Base-by-base conservation (phyloP, 2,329 filamentous ascomycete genomes). In the Fusarium nematophilum region DNA sequence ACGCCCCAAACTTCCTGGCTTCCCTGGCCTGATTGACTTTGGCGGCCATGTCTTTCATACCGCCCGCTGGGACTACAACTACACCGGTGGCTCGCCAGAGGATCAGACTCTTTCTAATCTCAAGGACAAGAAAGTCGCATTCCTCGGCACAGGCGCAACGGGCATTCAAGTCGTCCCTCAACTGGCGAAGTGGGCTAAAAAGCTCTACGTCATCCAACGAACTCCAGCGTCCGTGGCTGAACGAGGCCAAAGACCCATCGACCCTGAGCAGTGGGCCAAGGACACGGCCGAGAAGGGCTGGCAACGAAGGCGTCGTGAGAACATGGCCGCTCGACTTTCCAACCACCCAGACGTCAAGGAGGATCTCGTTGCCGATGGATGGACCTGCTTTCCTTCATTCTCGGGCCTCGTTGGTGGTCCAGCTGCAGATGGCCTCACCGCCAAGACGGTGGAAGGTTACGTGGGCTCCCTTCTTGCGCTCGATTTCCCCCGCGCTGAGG, bases 201-300 rank as follows among this genome's bases (percentile, higher is more conserved):
- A 84, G 31, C 65, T 86, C 3, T 83, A 79, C 58, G 82, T 86
- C n/a, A 78, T 86, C 65, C 83, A 86, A 66, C 79, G 84, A 3
- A 86, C 84, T 3, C 83, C 83, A 4, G 75, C 78, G 1, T 70
- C 72, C 0, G 73, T 82, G 5, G 73, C 74, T 17, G 61, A 65
- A 14, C 76, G 79, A 9, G 74, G 65, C 13, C 73, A 81, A 43
- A 62, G 69, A 5, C 51, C 69, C 1, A 84, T 78, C 0, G 77
- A 83, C 34, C 70, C 71, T 0, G 72, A 74, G 10, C 72, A 76
- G 43, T 86, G 77, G 73, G 65, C 56, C 33, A 69, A 65, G 47
- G 68, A 78, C 6, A 31, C 50, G 15, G 70, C 78, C 2, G 63
- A 59, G 4, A 59, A 69, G 11, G 83, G 83, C 5, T 87, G 85